Base-by-base conservation (phyloP, 2,329 filamentous ascomycete genomes). In the Colletotrichum tofieldiae region DNA sequence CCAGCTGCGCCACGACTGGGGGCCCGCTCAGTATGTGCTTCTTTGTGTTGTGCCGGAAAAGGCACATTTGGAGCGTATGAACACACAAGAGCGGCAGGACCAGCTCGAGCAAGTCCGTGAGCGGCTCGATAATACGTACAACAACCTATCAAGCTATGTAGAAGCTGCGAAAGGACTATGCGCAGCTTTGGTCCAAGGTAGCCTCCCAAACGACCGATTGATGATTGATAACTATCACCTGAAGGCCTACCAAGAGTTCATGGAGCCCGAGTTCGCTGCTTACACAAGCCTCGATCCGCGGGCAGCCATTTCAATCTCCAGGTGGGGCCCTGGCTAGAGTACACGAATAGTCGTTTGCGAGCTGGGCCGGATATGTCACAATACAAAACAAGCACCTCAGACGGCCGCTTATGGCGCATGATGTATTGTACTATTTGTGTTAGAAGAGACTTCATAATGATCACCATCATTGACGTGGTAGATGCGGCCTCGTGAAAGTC, bases 221-320 rank as follows among this genome's bases (percentile, higher is more conserved):
- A 58, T 65, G n/a, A 65, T 65, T 29, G 18, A 65, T 4, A 7
- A 65, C 54, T 65, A 65, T 51, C 18, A 58, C 41, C 29, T 65
- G 3, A 65, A 58, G 52, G 52, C 52, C 2, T 12, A 45, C 5
- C 16, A 32, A 45, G 39, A 59, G 1, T 5, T 59, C 2, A 18
- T 11, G 26, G 39, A 59, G 56, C 56, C 26, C 3, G 26, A 59
- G 23, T 37, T 55, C 14, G 32, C 18, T 55, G 52, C 52, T 55
- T 55, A 55, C 52, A 14, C 35, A 37, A 39, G 52, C 18, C 52
- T 55, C 52, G 1, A 23, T 55, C 52, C 32, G 6, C 52, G 32
- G 52, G 8, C 52, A 39, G 52, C 35, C 52, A 55, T 55, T n/a
- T 2, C 18, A 11, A 55, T 55, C 16, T 37, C 32, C n/a, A 37